Evolutionary conservation across 2,329 filamentous ascomycete species (phyloP), one percentile per base, ranked within the genome.

Genomic region (Colletotrichum tropicale): DNA sequence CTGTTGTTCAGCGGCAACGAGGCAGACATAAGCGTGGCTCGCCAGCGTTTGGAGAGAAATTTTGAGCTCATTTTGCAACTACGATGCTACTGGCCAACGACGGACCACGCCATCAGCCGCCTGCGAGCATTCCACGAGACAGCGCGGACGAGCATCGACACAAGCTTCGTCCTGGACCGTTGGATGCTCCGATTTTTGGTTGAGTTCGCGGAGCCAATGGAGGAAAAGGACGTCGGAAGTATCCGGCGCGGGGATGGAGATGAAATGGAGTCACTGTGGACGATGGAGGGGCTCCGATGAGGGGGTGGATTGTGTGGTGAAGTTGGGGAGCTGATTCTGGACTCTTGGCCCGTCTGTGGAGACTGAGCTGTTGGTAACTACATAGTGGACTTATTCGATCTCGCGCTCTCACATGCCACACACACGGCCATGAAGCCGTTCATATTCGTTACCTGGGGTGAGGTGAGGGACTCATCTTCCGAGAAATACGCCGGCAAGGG

Each of bases 31-130:
- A 67, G 76, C 1, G 75, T 80, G 4, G 84, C 87, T 1, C 82
- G 82, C 24, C 74, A 71, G 16, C 80, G 84, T 6, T 79, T 89
- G 3, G 86, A 87, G 74, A 80, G 81, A 18, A 89, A 89, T 67
- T 89, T 88, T 70, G 81, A 84, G 75, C 84, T 87, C 24, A 78
- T 89, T 21, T 82, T 84, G 3, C 78, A 82, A 12, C 78, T 89
- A 28, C 80, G 85, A 60, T 80, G 78, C 2, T 86, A 84, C 70
- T 89, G 87, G 87, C 84, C 86, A 0, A 84, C 81, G 10, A 78
- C 85, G 6, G 85, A 86, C 70, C 77, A 83, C 5, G 82, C 81
- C 75, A 83, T 87, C 75, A 81, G 81, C 12, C 81, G 86, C 0
- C 80, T 88, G 5, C 80, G 83, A 62, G 81, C 83, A 3, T 88